Conservation (phyloP, 768 basidiomycete species). For the Boletus barrowsii region DNA sequence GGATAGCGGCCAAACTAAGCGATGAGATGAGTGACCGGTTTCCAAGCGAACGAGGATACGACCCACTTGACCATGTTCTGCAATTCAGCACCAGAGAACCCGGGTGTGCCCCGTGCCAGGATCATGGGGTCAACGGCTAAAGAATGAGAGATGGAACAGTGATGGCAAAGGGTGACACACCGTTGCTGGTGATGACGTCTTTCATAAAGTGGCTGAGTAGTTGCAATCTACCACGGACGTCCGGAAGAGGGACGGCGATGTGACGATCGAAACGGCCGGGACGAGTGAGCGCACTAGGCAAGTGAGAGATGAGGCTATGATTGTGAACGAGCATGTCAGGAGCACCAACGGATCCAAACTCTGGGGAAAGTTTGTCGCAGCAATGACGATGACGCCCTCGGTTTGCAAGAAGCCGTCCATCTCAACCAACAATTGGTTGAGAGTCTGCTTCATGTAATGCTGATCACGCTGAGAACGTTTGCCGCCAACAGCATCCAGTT, state of each 20-base stretch:
- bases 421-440: slow-evolving; percentile 95
- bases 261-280: slow-evolving; percentile 96
- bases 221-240: slow-evolving; percentile 89
- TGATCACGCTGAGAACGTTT: slow-evolving; percentile 83
- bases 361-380: slow-evolving; percentile 97
- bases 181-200: slow-evolving; percentile 60
- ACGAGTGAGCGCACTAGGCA: slow-evolving; percentile 79
- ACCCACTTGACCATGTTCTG: slow-evolving; percentile 95
- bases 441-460: slow-evolving; percentile 88
- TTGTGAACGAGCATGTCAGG: background rate
- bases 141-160: background rate
- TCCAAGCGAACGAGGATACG: background rate
- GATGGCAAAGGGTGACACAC: slow-evolving; percentile 33
- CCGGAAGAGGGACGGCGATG: slow-evolving; percentile 91
- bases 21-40: background rate
- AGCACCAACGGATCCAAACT: slow-evolving; percentile 78
- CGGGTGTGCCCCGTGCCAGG: slow-evolving; percentile 90
- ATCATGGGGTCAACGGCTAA: slow-evolving; percentile 80
- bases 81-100: slow-evolving; percentile 95
- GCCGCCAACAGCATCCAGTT: slow-evolving; percentile 90
- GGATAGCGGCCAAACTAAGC: slow-evolving; percentile 82
- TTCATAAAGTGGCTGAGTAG: slow-evolving; percentile 92
- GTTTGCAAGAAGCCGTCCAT: slow-evolving; percentile 95
- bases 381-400: slow-evolving; percentile 94
- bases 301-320: slow-evolving; percentile 11